Base-by-base conservation (phyloP, 768 basidiomycete genomes). In the Neoboletus magnificus region DNA sequence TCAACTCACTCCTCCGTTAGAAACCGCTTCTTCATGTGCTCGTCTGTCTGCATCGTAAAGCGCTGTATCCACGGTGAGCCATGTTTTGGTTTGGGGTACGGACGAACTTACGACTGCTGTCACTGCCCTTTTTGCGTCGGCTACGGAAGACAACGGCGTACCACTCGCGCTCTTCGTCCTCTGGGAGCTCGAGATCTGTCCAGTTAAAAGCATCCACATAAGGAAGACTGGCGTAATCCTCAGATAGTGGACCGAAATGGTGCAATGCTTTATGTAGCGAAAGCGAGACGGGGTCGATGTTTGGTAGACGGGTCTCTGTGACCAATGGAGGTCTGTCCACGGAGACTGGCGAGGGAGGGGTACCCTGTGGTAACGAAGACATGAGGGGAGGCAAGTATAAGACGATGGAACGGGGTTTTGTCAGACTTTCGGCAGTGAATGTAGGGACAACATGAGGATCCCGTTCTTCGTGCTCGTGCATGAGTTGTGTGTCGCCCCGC, bases 1-100 rank as follows among this genome's bases (percentile, higher is more conserved):
- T 25, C 20, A 45, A 76, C 86, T 68, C 67, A 92, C 89, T 20
- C 92, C 91, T 60, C 92, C 91, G 56, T 90, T 92, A 40, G 78
- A 77, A 27, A 98, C 82, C 0, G 96, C 96, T 70, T 98, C 96
- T 72, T 95, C 91, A 64, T 98, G 95, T 2, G 96, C 95, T 40
- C 77, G 73, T 64, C 80, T 81, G 70, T 98, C 96, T 5, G 92
- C 93, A 52, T 87, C 85, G 71, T 97, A 95, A 6, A 98, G 79
- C 0, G 82, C 89, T 90, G 57, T n/a, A 55, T 36, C 22, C 13
- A 54, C 6, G 39, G 7, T 63, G 37, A 60, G 63, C 47, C 8
- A 49, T 29, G 33, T 12, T 29, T 29, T 30, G 13, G 23, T 39
- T 20, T n/a, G 23, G 41, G 11, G 7, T 13, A 44, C 1, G 32